Evolutionary conservation across 805 yeast genomes (phyloP), one percentile per base, ranked within the genome.

Genomic region (Ogataea sp.): DNA sequence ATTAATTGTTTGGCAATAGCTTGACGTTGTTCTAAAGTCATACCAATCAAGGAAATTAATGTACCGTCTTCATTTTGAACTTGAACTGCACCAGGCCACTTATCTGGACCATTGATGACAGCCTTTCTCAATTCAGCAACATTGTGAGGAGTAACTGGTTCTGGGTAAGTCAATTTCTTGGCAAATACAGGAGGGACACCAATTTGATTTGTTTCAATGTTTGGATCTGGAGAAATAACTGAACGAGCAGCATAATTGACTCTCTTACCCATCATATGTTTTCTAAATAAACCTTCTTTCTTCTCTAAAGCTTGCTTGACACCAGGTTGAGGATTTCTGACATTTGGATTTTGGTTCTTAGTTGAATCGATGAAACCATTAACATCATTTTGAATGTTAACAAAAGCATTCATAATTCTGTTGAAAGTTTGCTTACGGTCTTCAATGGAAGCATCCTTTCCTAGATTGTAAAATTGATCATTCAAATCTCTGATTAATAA

Each of bases 261-360:
- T 71, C 99, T 88, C 72, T 93, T 93, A 60, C 99, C 99, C 99
- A 93, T 93, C 98, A 93, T 93, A 58, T 93, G 96, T 61, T 90
- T 93, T 70, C 99, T 79, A 72, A 93, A 93, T 48, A 90, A 71
- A 59, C 99, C 99, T 65, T 93, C 99, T 61, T 93, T 93, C 79
- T 93, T 90, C 64, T 93, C 99, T 56, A 93, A 71, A 10, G 96
- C 95, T 70, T 93, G 98, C 61, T 93, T 93, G 54, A 93, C 78
- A 68, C 99, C 99, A 2, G 99, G 99, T 30, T 77, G 74, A 20
- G 96, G 89, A 37, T 75, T 64, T 46, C 80, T 76, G 20, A 80
- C 80, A 34, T 70, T 72, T 11, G 75, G 71, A 54, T 80, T 79
- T 61, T 83, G 94, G 55, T 82, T 84, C 64, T 93, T 90, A 35